Evolutionary conservation across 139 green algal species (phyloP), one percentile per base, ranked within the genome.

Genomic region (Closterium sp.): DNA sequence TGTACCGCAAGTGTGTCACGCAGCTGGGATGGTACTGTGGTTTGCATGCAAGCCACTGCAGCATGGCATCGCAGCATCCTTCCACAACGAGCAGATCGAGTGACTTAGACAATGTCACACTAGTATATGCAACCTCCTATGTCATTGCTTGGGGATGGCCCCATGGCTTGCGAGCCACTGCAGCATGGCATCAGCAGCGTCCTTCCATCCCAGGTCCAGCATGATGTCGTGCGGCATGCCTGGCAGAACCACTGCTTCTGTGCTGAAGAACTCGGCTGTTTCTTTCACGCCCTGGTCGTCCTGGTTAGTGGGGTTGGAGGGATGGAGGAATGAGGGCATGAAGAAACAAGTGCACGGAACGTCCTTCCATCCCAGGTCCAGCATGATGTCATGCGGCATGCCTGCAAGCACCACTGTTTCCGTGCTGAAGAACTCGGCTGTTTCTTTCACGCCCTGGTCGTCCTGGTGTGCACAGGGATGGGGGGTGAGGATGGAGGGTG

Each of bases 161-260:
- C 50, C 50, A 17, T 70, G 50, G 50, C 0, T 70, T 24, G 50
- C 50, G 4, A 95, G 27, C 95, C 96, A 98, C 6, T 21, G 38
- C 0, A 90, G 86, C 62, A 98, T 87, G 7, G 88, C 88, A 0
- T 92, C 90, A 50, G 97, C 97, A 31, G 94, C 96, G 24, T 89
- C 29, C 89, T 95, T 84, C 91, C 91, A 94, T 30, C 88, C 89
- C 28, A 87, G 96, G 92, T 98, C 97, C 86, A 99, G 95, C 97
- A 99, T 99, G 31, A 96, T 89, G 92, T 99, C 97, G 88, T 99
- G 97, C 6, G 96, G 97, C 86, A 97, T 94, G 24, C 91, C 42
- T 2, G 88, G 38, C 79, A 98, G 92, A 24, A 97, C 88, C 7
- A 96, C 85, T 0, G 95, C 93, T 22, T 88, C 22, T 9, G 94